These are phyloP conservation scores for Phyllosticta citriasiana DNA, from an alignment of 2,329 filamentous ascomycete genomes.

Conservation along the genomic window DNA sequence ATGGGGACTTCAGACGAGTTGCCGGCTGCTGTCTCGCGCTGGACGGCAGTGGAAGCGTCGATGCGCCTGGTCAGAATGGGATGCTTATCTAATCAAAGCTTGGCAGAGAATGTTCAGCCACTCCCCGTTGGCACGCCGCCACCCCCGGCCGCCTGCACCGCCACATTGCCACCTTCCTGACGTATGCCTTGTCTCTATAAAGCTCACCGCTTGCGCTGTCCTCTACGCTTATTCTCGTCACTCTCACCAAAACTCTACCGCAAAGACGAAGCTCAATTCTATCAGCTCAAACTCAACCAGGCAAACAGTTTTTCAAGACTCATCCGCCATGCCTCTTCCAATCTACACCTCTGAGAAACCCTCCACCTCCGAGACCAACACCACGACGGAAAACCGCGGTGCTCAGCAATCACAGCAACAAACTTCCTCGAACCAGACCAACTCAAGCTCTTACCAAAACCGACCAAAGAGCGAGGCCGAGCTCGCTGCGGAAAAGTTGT, in stretches of 20 bases:
- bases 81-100: not conserved
- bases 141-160: not conserved
- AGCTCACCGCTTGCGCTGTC: not conserved
- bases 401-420: not conserved
- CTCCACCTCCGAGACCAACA: conserved; percentile 13
- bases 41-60: not conserved
- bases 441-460: not conserved
- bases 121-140: not conserved
- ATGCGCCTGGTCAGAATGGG: not conserved
- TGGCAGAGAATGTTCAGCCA: not conserved
- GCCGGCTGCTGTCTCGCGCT: not conserved
- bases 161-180: not conserved
- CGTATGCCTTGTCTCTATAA: not conserved
- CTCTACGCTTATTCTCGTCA: not conserved
- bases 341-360: conserved; percentile 11
- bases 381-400: not conserved
- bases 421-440: not conserved
- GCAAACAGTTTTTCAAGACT: not conserved
- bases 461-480: conserved; percentile 14
- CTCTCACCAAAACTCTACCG: not conserved
- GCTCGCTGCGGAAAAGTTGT: conserved; percentile 14
- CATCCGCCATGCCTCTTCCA: conserved; percentile 11
- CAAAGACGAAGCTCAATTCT: not conserved
- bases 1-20: not conserved
- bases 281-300: not conserved